Percentiles rank a stretch among this genome's conserved stretches.
Evolutionary conservation across 1,284 basidiomycete genomes (phyloP).

Genomic region (Irpex lacteus): DNA sequence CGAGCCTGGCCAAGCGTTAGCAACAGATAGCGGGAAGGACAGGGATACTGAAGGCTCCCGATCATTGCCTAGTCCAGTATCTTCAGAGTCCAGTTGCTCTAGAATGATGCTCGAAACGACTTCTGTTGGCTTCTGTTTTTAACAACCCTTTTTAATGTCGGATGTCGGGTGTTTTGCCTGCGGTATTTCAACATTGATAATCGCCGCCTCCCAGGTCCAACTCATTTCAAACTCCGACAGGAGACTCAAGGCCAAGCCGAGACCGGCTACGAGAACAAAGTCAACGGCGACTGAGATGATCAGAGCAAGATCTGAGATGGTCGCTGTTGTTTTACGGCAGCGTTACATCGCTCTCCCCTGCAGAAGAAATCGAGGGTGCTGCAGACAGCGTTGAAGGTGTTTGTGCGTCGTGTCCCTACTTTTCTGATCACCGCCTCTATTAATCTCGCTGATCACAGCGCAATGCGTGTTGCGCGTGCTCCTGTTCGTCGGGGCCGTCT

Average conservation of each 20-base stretch:
- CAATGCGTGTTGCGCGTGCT: too few relatives aligned
- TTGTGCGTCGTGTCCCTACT: neutral
- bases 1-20: neutral
- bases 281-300: neutral
- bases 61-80: too few relatives aligned
- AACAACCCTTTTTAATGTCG: too few relatives aligned
- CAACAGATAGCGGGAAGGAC: neutral
- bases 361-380: neutral
- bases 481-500: too few relatives aligned
- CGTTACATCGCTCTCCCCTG: neutral
- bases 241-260: neutral
- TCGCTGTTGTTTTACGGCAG: neutral
- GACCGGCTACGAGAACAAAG: neutral
- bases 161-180: neutral
- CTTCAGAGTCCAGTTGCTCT: too few relatives aligned
- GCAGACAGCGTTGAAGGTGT: neutral
- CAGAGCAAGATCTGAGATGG: neutral
- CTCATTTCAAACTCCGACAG: neutral
- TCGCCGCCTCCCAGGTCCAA: neutral
- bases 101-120: too few relatives aligned
- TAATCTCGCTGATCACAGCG: neutral
- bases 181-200: neutral
- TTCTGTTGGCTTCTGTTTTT: too few relatives aligned
- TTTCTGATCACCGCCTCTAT: neutral
- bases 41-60: too few relatives aligned